A percentile compares a stretch with the other conserved stretches of the same genome.
These are phyloP conservation scores for Clonostachys byssicola DNA, from an alignment of 2,329 filamentous ascomycete species.

Conservation along the genomic window DNA sequence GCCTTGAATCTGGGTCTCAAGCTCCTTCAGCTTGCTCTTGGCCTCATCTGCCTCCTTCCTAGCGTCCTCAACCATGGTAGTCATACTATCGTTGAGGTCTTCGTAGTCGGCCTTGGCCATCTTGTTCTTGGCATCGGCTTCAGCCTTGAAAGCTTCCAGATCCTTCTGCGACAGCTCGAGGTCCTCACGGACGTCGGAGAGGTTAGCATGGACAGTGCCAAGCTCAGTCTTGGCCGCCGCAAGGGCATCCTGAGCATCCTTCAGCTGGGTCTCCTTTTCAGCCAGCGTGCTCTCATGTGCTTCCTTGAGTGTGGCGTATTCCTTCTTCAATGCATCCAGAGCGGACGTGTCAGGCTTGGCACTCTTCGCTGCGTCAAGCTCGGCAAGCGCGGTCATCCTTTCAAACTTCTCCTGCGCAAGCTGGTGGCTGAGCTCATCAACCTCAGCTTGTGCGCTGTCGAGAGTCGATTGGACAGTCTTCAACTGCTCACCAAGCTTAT, in stretches of 20 bases:
- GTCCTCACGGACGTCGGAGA: conserved; percentile 28
- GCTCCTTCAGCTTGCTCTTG: conserved; percentile 41
- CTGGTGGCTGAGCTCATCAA: conserved; percentile 44
- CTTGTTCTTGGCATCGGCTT: conserved; percentile 47
- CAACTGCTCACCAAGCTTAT: conserved; percentile 27
- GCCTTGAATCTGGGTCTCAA: conserved; percentile 8
- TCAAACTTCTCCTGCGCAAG: conserved; percentile 58
- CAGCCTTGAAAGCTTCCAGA: conserved; percentile 45
- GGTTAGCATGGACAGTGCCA: conserved; percentile 24
- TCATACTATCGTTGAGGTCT: conserved; percentile 61
- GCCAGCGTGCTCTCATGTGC: conserved; percentile 38
- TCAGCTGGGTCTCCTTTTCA: conserved; percentile 20
- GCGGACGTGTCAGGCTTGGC: conserved; percentile 52
- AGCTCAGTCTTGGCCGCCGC: conserved; percentile 34
- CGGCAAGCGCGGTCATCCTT: conserved; percentile 54
- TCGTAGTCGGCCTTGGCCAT: conserved; percentile 56
- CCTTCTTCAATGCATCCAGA: conserved; percentile 43
- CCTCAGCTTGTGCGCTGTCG: conserved; percentile 39
- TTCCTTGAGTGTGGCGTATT: conserved; percentile 44
- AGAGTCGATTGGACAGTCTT: conserved; percentile 34
- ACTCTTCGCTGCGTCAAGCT: conserved; percentile 54
- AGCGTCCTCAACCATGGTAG: conserved; percentile 54
- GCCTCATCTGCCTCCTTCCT: conserved; percentile 47
- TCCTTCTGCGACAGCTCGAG: conserved; percentile 46
- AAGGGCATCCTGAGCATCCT: conserved; percentile 40